phyloP scores from a whole-genome alignment of 2,329 filamentous ascomycete species.

The Aspergillus sp. region DNA sequence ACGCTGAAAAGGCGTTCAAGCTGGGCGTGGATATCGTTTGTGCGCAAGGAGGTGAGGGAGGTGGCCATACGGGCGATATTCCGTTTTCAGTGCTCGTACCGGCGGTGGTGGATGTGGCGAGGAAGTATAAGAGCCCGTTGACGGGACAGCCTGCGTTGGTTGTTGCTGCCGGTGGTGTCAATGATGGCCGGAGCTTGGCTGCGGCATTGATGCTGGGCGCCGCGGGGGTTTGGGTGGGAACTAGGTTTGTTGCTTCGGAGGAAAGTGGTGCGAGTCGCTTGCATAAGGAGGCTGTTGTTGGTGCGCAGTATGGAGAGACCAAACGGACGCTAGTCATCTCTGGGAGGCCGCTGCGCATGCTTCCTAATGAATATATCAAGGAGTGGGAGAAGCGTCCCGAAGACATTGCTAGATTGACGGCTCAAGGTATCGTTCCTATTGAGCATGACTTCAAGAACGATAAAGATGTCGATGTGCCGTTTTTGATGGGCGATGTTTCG shows the following conservation, averaged over 20 bases:
- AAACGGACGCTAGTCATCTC: slow-evolving; percentile 78
- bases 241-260: slow-evolving; percentile 79
- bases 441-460: slow-evolving; percentile 80
- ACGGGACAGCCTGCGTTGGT: slow-evolving; percentile 73
- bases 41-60: slow-evolving; percentile 89
- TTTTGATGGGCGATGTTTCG: slow-evolving; percentile 92
- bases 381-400: slow-evolving; percentile 76
- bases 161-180: slow-evolving; percentile 85
- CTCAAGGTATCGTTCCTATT: slow-evolving; percentile 76
- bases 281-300: slow-evolving; percentile 83
- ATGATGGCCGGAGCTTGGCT: slow-evolving; percentile 78
- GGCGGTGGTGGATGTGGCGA: slow-evolving; percentile 80
- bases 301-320: slow-evolving; percentile 77
- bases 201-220: slow-evolving; percentile 85
- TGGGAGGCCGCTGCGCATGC: slow-evolving; percentile 77
- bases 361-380: slow-evolving; percentile 79
- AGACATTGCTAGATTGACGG: slow-evolving; percentile 74
- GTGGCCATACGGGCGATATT: slow-evolving; percentile 88
- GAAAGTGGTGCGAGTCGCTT: slow-evolving; percentile 79
- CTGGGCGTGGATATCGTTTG: slow-evolving; percentile 89
- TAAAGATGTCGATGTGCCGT: slow-evolving; percentile 80
- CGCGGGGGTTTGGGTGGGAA: slow-evolving; percentile 89
- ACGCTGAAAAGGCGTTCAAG: slow-evolving; percentile 84
- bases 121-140: slow-evolving; percentile 69
- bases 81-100: slow-evolving; percentile 85